Percentiles rank a stretch among this genome's conserved stretches.
Evolutionary conservation across 768 basidiomycete genomes (phyloP).

Genomic region (Daedaleopsis nitida): DNA sequence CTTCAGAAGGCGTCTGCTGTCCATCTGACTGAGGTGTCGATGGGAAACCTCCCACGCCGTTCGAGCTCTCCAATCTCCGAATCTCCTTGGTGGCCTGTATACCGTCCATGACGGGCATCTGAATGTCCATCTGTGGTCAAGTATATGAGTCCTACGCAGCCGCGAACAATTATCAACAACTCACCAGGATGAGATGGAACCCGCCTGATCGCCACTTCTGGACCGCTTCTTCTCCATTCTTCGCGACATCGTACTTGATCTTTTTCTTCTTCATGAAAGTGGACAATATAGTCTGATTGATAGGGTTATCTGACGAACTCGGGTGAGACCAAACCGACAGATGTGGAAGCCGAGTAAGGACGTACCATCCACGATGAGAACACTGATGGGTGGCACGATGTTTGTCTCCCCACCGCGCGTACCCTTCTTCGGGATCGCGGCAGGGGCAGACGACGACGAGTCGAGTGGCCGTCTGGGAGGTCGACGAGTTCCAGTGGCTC

Average conservation of each 20-base stretch:
- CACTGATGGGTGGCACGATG: conserved; percentile 95
- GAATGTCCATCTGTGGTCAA: conserved; percentile 90
- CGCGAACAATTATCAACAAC: conserved; percentile 31
- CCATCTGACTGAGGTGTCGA: conserved; percentile 66
- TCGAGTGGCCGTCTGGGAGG: conserved; percentile 33
- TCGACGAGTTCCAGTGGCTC: conserved; percentile 32
- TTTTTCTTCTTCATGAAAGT: conserved; percentile 96
- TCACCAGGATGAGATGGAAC: conserved; percentile 93
- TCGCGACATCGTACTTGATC: conserved; percentile 93
- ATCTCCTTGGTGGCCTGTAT: conserved; percentile 98
- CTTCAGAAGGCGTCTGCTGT: conserved; percentile 55
- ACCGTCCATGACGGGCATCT: conserved; percentile 99
- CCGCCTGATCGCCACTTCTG: conserved; percentile 91
- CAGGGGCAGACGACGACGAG: conserved; percentile 29
- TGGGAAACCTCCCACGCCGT: conserved; percentile 66
- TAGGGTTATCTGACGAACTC: conserved; percentile 79
- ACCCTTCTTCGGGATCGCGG: conserved; percentile 45
- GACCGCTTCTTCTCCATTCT: conserved; percentile 94
- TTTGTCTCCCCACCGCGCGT: conserved; percentile 60
- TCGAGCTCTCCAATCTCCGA: conserved; percentile 74
- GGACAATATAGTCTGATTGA: conserved; percentile 97
- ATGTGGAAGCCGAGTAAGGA: conserved; percentile 16
- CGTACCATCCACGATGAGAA: conserved; percentile 96
- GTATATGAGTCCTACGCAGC: background rate
- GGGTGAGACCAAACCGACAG: background rate